phyloP scores from a whole-genome alignment of 2,329 filamentous ascomycete species.

The Tolypocladium paradoxum region DNA sequence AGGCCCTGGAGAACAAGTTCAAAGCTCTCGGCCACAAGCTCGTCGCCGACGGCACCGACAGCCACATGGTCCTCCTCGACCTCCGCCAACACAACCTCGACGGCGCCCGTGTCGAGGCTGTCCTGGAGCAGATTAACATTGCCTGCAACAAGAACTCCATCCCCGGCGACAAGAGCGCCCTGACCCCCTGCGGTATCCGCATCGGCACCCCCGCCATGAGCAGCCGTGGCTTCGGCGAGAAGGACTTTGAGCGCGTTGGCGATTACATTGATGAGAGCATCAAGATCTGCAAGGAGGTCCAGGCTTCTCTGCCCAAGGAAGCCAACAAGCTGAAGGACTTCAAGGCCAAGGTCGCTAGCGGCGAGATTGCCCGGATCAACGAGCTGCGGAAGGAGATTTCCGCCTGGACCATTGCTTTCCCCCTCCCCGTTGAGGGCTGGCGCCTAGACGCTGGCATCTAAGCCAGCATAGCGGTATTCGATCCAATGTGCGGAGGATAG shows the following conservation, averaged over 20 bases:
- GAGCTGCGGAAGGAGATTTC: conserved; percentile 82
- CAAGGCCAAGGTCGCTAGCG: conserved; percentile 78
- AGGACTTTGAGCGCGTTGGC: conserved; percentile 86
- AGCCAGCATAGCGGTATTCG: conserved; percentile 8
- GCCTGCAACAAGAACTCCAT: conserved; percentile 99
- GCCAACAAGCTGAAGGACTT: conserved; percentile 99
- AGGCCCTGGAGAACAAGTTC: conserved; percentile 75
- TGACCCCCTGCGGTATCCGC: conserved; percentile 88
- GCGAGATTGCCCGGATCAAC: conserved; percentile 72
- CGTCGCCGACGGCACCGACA: conserved; percentile 91
- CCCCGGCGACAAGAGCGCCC: conserved; percentile 91
- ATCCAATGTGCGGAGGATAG: neutral
- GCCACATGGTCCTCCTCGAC: conserved; percentile 93
- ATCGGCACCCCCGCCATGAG: conserved; percentile 98
- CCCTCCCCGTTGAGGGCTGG: conserved; percentile 75
- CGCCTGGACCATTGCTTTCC: conserved; percentile 79
- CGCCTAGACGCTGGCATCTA: conserved; percentile 50
- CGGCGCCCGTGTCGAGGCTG: conserved; percentile 87
- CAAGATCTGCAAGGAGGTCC: conserved; percentile 82
- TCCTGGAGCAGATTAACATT: conserved; percentile 97
- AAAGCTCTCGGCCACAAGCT: conserved; percentile 88
- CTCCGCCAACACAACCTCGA: conserved; percentile 80
- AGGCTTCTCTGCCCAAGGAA: conserved; percentile 79
- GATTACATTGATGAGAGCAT: conserved; percentile 81
- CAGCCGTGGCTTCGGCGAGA: conserved; percentile 80